Base-by-base conservation (phyloP, 2,329 filamentous ascomycete species). In the Fusarium caatingaense region DNA sequence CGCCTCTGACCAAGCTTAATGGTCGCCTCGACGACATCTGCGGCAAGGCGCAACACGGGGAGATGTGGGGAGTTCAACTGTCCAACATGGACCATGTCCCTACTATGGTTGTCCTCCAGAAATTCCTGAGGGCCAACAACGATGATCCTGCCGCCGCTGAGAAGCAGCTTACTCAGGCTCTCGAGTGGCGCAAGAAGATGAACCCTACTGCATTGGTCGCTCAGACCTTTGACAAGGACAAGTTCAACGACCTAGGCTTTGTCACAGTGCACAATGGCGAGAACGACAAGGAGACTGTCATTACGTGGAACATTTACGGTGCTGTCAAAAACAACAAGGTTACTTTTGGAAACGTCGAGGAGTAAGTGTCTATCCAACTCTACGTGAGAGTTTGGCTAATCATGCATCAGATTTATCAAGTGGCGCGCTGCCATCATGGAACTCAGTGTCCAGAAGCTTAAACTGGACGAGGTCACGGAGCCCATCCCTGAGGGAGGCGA, bases 361-460 rank as follows among this genome's bases (percentile, higher is more conserved):
- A 92, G 93, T 97, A 82, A 79, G 91, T 85, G 27, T 9, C 15
- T 27, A 25, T 27, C 15, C n/a, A 25, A n/a, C 25, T 34, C 10
- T 16, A 47, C 11, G 28, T 56, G 16, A 48, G 25, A 32, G 18
- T 18, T n/a, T 60, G 11, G 25, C 66, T 74, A 53, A 76, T 50
- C 10, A 28, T 28, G 25, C 16, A 37, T 15, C 66, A 97, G 93
- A 51, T 98, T 98, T 83, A 87, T 98, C 76, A 88, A 90, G 72
- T 98, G 94, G 94, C 92, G 95, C 62, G 90, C 94, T 45, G 93
- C 92, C 15, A 87, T 97, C 60, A 97, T 97, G 94, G 94, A 98
- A 79, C 85, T 93, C 49, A 92, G 93, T 5, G 84, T 98, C 47
- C 86, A 89, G 68, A 89, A 93, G 67, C 89, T 98, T 57, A 85